Base-by-base conservation (phyloP, 1,284 basidiomycete genomes). In the Trametes polyzona region DNA sequence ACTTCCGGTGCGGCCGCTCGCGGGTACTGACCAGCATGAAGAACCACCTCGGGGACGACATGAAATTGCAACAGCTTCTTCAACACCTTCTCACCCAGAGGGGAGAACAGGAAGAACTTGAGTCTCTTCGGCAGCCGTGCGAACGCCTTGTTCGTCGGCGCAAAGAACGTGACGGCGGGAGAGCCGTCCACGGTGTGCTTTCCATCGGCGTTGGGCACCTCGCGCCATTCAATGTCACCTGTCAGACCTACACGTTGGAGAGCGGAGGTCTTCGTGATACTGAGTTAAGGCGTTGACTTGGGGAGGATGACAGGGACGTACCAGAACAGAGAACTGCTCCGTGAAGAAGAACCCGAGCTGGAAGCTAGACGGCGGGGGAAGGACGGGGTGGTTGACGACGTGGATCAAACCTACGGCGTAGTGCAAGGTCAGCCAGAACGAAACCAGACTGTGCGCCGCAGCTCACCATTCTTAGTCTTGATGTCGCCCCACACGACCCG, bases 61-160 rank as follows among this genome's bases (percentile, higher is more conserved):
- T 92, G 89, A 71, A 83, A 90, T 61, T 84, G 76, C 23, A 92
- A 69, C 14, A 91, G 66, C 72, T 89, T 90, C 65, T 73, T 79
- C 50, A 92, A 67, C 2, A 76, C 80, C 35, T 69, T 72, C 46
- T 74, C 72, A 7, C 90, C 90, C 54, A 84, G 83, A 1, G 85
- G 85, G 8, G 86, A 88, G 73, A 91, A 90, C 52, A 92, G 76
- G 77, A 79, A 92, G 32, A 78, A 65, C 55, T 75, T 77, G 42
- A 92, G 77, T 49, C 78, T 79, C 36, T 61, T 67, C 0, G 90
- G 90, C 21, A 92, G 76, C 9, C 67, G 71, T 26, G 74, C 64
- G 71, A 89, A 92, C 2, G 89, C 89, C 8, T 68, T 69, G 68
- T 90, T 89, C 47, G 79, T 79, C 0, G 88, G 90, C 1, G 81